Conservation (phyloP, 768 basidiomycete species). For the Leccinellum albellum region DNA sequence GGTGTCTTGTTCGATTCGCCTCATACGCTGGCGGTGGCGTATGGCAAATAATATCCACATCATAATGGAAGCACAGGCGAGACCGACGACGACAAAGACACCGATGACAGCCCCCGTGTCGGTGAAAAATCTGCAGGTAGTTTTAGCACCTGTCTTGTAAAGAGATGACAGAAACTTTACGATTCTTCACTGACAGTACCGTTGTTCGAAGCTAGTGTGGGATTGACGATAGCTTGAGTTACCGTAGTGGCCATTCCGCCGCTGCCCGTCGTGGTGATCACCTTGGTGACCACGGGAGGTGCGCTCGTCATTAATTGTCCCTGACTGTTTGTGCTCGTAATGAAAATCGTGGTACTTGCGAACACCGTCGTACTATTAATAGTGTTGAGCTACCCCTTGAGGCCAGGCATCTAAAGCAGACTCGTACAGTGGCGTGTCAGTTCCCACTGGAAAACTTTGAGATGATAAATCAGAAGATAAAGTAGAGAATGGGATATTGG, state of each 20-base stretch:
- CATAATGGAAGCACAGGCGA: constrained; percentile 65
- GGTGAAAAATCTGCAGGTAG: constrained; percentile 63
- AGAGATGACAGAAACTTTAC: constrained; percentile 35
- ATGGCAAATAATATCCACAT: constrained; percentile 71
- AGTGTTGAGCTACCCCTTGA: constrained; percentile 9
- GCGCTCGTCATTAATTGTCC: constrained; percentile 48
- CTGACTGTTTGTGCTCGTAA: constrained; percentile 57
- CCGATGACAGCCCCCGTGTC: constrained; percentile 91
- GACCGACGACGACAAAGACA: constrained; percentile 85
- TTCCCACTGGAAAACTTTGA: neutral
- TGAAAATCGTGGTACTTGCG: constrained; percentile 44
- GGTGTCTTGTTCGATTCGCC: constrained; percentile 62
- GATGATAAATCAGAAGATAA: constrained; percentile 4
- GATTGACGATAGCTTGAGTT: constrained; percentile 65
- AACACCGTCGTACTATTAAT: constrained; percentile 48
- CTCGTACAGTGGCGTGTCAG: constrained; percentile 24
- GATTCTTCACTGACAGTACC: constrained; percentile 38
- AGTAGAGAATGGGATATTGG: constrained; percentile 2
- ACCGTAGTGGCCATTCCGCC: constrained; percentile 54
- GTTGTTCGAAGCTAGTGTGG: constrained; percentile 58
- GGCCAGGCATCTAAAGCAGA: constrained; percentile 10
- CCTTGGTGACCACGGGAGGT: constrained; percentile 56
- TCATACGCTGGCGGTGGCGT: constrained; percentile 59
- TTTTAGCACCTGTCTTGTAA: constrained; percentile 3
- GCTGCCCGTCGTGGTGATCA: constrained; percentile 49